Base-by-base conservation (phyloP, 495 filamentous ascomycete genomes). In the Articulospora tetracladia region DNA sequence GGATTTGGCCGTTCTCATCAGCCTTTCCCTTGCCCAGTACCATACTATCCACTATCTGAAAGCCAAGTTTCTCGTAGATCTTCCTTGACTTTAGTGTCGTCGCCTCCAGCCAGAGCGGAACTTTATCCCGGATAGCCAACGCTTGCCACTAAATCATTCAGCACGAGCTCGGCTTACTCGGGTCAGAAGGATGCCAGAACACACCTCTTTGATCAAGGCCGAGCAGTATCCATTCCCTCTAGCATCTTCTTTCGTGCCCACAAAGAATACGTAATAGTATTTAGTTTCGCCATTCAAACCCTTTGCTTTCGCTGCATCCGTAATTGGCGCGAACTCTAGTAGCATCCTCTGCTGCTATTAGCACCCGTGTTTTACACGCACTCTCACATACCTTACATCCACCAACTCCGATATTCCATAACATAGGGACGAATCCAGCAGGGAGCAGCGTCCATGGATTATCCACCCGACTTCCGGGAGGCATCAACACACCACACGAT, bases 51-150 rank as follows among this genome's bases (percentile, higher is more conserved):
- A 55, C 46, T 25, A 50, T 17, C 24, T 58, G 39, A 46, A 56
- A 65, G 1, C 62, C 62, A 15, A 59, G 26, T 24, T 55, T 65
- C 19, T 2, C 0, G 55, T 61, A 65, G 1, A 61, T 12, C 3
- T 36, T 39, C 25, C 11, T 54, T 1, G 53, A 47, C 2, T 54
- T 19, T 6, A 1, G 24, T 8, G 53, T 65, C n/a, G 49, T 61
- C 3, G 58, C 54, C 26, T 65, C 62, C n/a, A 65, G 53, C 58
- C 58, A 65, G 11, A 65, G 57, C 22, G 62, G 62, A 7, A 61
- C 17, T 23, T 53, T n/a, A 23, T 61, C 54, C 17, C 30, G n/a
- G 20, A 2, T 25, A 1, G 62, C 62, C 25, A 24, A 52, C 10
- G 52, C 39, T 41, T 65, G 62, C 17, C n/a, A 61, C 39, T 44